These are phyloP conservation scores for Chrysosporium queenslandicum DNA, from an alignment of 2,329 filamentous ascomycete species.

Conservation along the genomic window DNA sequence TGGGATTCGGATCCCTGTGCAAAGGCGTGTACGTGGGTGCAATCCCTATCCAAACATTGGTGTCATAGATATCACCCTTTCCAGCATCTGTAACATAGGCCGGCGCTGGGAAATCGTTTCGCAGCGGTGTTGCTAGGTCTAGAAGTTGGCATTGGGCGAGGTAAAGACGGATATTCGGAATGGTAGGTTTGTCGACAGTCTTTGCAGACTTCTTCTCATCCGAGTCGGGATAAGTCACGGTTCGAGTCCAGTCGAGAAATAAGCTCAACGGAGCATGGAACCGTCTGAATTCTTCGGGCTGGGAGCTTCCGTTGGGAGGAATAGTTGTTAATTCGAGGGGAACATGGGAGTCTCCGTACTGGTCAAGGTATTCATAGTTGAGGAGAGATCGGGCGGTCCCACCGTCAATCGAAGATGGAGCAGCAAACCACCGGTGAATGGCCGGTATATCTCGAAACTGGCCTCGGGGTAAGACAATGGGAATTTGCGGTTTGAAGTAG, in stretches of 20 bases:
- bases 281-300: slow-evolving; percentile 29
- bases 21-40: slow-evolving; percentile 82
- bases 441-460: slow-evolving; percentile 44
- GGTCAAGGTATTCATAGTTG: slow-evolving; percentile 37
- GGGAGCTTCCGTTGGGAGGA: not conserved
- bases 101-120: slow-evolving; percentile 58
- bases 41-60: slow-evolving; percentile 78
- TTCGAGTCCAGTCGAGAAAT: slow-evolving; percentile 47
- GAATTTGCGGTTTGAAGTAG: slow-evolving; percentile 45
- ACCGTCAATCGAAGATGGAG: slow-evolving; percentile 27
- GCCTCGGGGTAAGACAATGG: slow-evolving; percentile 42
- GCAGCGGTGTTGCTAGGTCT: slow-evolving; percentile 55
- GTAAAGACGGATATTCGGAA: slow-evolving; percentile 49
- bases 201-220: not conserved
- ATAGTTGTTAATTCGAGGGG: slow-evolving; percentile 48
- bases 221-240: slow-evolving; percentile 17
- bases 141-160: slow-evolving; percentile 70
- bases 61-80: slow-evolving; percentile 74
- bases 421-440: slow-evolving; percentile 50
- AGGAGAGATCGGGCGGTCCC: slow-evolving; percentile 20
- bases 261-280: slow-evolving; percentile 48
- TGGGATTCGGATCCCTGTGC: slow-evolving; percentile 89
- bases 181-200: slow-evolving; percentile 18
- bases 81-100: slow-evolving; percentile 52
- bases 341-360: slow-evolving; percentile 42